Conservation (phyloP, 108 stramenopile genomes). For the Pseudonitzschia multiseries region DNA sequence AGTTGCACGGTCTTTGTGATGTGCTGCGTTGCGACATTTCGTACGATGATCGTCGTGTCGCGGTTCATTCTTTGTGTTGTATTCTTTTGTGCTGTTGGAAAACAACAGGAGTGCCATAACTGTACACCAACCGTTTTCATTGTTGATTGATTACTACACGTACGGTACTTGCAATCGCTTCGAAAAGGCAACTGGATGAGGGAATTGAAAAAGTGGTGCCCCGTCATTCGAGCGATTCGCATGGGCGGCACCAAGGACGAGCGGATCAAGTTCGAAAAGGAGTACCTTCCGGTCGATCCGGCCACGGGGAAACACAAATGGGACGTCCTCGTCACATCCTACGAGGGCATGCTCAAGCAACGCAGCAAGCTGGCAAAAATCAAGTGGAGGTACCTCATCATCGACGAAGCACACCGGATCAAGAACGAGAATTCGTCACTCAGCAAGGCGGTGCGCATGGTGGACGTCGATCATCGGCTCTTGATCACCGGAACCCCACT, state of each 20-base stretch:
- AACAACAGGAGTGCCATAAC: too few relatives aligned
- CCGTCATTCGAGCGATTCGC: conserved; percentile 78
- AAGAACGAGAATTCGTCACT: conserved; percentile 96
- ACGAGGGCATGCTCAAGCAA: conserved; percentile 94
- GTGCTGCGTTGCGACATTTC: not conserved
- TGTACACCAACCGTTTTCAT: too few relatives aligned
- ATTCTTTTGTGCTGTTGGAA: too few relatives aligned
- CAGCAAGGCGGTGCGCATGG: conserved; percentile 69
- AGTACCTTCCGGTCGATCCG: conserved; percentile 47
- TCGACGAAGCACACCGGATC: conserved; percentile 98
- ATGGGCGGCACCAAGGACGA: conserved; percentile 96
- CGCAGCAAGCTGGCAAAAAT: conserved; percentile 77
- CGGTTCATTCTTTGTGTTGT: too few relatives aligned
- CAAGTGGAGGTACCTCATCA: conserved; percentile 78
- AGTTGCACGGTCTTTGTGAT: not conserved
- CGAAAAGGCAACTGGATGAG: conserved; percentile 90
- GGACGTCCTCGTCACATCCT: conserved; percentile 96
- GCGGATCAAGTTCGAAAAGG: conserved; percentile 64
- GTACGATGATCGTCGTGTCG: not conserved
- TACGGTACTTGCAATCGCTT: too few relatives aligned
- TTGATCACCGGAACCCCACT: conserved; percentile 95
- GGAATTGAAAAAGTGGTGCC: conserved; percentile 95
- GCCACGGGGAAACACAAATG: conserved; percentile 71
- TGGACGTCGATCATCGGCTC: conserved; percentile 86
- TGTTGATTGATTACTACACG: too few relatives aligned